Evolutionary conservation across 2,329 filamentous ascomycete species (phyloP), one percentile per base, ranked within the genome.

Genomic region (Penicillium capsulatum): DNA sequence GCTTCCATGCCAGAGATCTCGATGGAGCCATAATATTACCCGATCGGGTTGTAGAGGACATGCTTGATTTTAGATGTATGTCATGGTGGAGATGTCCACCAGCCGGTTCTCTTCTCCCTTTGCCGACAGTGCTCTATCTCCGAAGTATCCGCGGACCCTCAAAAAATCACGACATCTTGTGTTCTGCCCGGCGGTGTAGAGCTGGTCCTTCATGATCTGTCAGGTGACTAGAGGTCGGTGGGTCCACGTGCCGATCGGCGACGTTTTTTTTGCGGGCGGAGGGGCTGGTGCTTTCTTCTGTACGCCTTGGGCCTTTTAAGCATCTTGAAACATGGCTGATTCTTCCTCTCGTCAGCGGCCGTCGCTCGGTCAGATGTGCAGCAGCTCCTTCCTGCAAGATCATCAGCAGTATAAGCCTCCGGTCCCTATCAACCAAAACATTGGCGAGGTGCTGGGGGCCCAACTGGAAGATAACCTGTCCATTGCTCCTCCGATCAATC

Each of bases 401-500:
- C 70, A 73, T 43, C 68, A 72, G 47, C 69, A 73, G 42, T 73
- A 73, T 48, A 69, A 68, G 37, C 64, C 66, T 6, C 56, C 60
- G 20, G 49, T 51, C 33, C 54, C 63, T 16, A 48, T 61, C 34
- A 60, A 42, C 36, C 61, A 60, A 41, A 67, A 48, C 29, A 63
- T 67, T 37, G 55, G 54, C 19, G 62, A 66, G 44, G 56, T 68
- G 13, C 57, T 68, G 13, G 58, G 55, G n/a, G 47, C 44, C 24
- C 47, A 59, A 7, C 31, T 46, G n/a, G 59, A 63, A 16, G 44
- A 59, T 13, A 54, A 53, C 24, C 45, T 63, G 36, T 40, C 54
- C n/a, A 53, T 60, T 40, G 45, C 52, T 14, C 9, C 19, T 9
- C 19, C 19, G 19, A 9, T 22, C 29, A 64, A 64, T 41, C 64